These are phyloP conservation scores for Craterostigma plantagineum DNA, from an alignment of 257 asterid species.

Conservation along the genomic window DNA sequence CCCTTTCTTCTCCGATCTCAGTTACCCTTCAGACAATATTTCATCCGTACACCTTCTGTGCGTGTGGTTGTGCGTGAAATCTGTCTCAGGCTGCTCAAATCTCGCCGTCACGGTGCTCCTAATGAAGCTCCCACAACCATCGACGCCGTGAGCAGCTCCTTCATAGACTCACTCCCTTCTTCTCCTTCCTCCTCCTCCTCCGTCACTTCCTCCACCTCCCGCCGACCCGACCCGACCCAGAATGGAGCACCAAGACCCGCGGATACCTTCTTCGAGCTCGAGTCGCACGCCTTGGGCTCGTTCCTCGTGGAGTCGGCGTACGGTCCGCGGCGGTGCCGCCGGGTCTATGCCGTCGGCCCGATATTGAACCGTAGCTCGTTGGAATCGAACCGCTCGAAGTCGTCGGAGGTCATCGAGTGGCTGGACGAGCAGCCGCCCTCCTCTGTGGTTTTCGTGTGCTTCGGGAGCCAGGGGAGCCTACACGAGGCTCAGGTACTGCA, in stretches of 20 bases:
- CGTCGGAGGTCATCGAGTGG: slow-evolving; percentile 17
- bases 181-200: slow-evolving; percentile 9
- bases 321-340: slow-evolving; percentile 15
- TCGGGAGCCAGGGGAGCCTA: slow-evolving; percentile 46
- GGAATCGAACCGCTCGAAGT: too few species aligned
- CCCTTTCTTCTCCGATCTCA: background rate
- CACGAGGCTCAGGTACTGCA: slow-evolving; percentile 11
- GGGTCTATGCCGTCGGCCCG: slow-evolving; percentile 40
- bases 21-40: too few species aligned
- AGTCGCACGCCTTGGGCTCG: slow-evolving; percentile 24
- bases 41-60: too few species aligned
- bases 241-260: slow-evolving; percentile 45
- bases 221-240: slow-evolving; percentile 22
- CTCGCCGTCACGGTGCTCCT: slow-evolving; percentile 25
- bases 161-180: slow-evolving; percentile 21
- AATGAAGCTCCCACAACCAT: slow-evolving; percentile 33
- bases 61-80: background rate
- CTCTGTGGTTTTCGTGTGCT: slow-evolving; percentile 33
- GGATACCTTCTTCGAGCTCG: slow-evolving; percentile 43
- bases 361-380: slow-evolving; percentile 21
- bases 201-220: slow-evolving; percentile 39
- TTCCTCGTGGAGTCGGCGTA: slow-evolving; percentile 12
- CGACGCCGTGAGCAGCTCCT: slow-evolving; percentile 36
- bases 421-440: slow-evolving; percentile 18
- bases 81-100: slow-evolving; percentile 6